Base-by-base conservation (phyloP, 768 basidiomycete genomes). In the Porpolomopsis calyptriformis region DNA sequence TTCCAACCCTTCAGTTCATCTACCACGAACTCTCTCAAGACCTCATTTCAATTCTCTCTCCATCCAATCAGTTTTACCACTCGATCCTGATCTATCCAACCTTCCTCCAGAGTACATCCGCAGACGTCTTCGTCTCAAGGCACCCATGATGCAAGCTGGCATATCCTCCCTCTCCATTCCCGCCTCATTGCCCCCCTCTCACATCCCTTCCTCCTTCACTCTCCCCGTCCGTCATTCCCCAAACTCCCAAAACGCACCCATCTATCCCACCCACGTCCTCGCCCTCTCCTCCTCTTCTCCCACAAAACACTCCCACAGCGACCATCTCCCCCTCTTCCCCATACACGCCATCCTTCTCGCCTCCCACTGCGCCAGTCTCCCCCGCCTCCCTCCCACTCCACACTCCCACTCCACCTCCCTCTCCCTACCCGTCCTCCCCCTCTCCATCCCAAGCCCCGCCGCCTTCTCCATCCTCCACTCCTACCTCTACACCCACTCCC, bases 51-150 rank as follows among this genome's bases (percentile, higher is more conserved):
- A 66, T 33, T 75, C 78, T 47, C 72, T 85, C 33, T 69, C 77
- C 31, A 64, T 69, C 38, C 77, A 77, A 33, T 74, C 76, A 31
- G 65, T 89, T 53, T 56, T 68, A 2, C 76, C 80, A n/a, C 71
- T 76, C 49, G 76, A 81, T n/a, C 79, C 82, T 48, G 79, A 78
- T 46, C 71, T 88, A 14, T 69, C 63, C 12, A 71, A 71, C 47
- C 73, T 84, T 3, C 82, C 85, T 4, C 60, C 76, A 38, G 78
- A 82, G 51, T 88, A 83, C 57, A 76, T 88, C 48, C 76, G 78
- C 43, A 70, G 76, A 46, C 71, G 74, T 43, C 68, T 89, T n/a
- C 60, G 67, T 4, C 54, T 68, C 25, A 67, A 67, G 38, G 67
- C 69, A 11, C 64, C 22, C 55, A 78, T 78, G 57, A 75, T 78